Base-by-base conservation (phyloP, 73 alveolate genomes). In the Breviolum minutum region DNA sequence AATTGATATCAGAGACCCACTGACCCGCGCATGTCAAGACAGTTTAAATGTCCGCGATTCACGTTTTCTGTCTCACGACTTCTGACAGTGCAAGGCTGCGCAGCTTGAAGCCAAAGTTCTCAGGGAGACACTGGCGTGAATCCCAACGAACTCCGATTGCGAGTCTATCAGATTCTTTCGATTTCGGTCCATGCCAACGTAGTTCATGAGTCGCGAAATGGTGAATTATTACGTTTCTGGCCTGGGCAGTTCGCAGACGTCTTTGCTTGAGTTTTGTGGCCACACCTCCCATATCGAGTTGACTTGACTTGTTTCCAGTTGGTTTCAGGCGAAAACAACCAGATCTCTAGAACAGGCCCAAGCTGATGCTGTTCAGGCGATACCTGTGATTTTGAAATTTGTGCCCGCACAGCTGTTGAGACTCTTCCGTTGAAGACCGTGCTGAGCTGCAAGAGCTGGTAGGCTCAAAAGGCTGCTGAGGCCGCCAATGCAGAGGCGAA, bases 401-500 rank as follows among this genome's bases (percentile, higher is more conserved):
- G 81, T 71, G 26, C 12, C 12, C 81, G 12, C 26, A 8, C 29
- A 71, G 81, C 32, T 20, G 26, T 71, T 20, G 81, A 16, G 9
- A 20, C 29, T 71, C 5, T 71, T 12, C 12, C 19, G 26, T 71
- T 71, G 81, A 8, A 20, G 19, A 20, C 32, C 29, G 27, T 70
- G 14, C 22, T 70, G 80, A 6, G 29, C 80, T 6, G 32, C 13
- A 6, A 17, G 32, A 26, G 19, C 40, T 71, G 22, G 79, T 60
- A 88, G 95, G 95, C 95, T 20, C 84, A 7, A 17, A 88, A 32
- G 48, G 95, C 83, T 8, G 95, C 70, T 16, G 95, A 66, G 30
- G 95, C 95, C 40, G 30, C 82, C 11, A 73, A 26, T n/a, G 95
- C 48, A 48, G 85, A 88, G 95, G 95, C 95, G 29, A 86, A 60